Evolutionary conservation across 768 basidiomycete genomes (phyloP).

Genomic region (Leucosporidium scottii): DNA sequence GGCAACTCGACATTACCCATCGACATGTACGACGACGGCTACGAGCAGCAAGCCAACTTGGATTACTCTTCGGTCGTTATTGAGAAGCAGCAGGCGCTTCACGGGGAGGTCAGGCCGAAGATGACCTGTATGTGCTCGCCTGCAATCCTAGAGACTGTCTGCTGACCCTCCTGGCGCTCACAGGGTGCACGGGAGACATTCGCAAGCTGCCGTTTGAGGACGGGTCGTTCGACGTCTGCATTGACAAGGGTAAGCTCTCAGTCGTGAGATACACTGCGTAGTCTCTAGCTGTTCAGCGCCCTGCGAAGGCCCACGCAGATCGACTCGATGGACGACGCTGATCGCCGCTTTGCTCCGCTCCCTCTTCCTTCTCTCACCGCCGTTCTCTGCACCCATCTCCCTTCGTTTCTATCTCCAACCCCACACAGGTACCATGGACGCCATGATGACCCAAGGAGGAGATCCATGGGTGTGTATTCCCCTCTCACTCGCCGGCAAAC

Average conservation of each 20-base stretch:
- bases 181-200: constrained; percentile 69
- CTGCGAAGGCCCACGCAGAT: too few relatives aligned
- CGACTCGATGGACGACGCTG: too few relatives aligned
- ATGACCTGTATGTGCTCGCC: constrained; percentile 53
- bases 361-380: too few relatives aligned
- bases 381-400: too few relatives aligned
- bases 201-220: constrained; percentile 57
- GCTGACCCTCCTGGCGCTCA: not conserved
- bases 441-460: constrained; percentile 75
- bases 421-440: constrained; percentile 67
- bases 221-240: constrained; percentile 63
- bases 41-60: constrained; percentile 67
- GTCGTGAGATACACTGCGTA: too few relatives aligned
- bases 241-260: constrained; percentile 54
- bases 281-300: too few relatives aligned
- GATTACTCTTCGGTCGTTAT: constrained; percentile 76
- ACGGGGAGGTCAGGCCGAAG: constrained; percentile 48
- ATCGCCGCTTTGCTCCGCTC: too few relatives aligned
- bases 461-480: constrained; percentile 53
- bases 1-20: constrained; percentile 56
- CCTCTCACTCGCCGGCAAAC: not conserved
- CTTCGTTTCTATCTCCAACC: too few relatives aligned
- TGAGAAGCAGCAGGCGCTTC: constrained; percentile 61
- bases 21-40: constrained; percentile 86
- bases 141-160: not conserved